These are phyloP conservation scores for Penicillium sp. DNA, from an alignment of 2,329 filamentous ascomycete genomes.

Conservation along the genomic window DNA sequence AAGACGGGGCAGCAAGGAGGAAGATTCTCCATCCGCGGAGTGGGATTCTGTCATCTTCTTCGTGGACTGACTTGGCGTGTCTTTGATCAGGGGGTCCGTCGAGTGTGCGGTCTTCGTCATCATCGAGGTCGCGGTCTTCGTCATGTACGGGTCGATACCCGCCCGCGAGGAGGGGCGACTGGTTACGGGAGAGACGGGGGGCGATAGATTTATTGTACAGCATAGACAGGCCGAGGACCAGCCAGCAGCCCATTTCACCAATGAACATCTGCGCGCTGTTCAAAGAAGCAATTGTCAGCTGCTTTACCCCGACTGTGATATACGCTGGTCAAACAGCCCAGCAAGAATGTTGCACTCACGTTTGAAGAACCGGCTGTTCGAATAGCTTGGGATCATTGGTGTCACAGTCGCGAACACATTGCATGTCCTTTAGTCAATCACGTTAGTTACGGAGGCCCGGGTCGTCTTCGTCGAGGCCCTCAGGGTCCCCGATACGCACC, in stretches of 20 bases:
- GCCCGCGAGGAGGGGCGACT: constrained; percentile 48
- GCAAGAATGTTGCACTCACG: constrained; percentile 48
- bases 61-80: constrained; percentile 57
- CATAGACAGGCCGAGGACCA: constrained; percentile 75
- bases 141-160: constrained; percentile 70
- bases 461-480: background rate
- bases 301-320: background rate
- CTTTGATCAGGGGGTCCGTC: constrained; percentile 45
- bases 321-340: background rate
- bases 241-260: constrained; percentile 94
- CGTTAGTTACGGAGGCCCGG: constrained; percentile 11
- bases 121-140: constrained; percentile 51
- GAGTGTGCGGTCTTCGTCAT: constrained; percentile 51
- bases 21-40: constrained; percentile 73
- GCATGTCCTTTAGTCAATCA: constrained; percentile 69
- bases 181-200: constrained; percentile 40
- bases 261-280: constrained; percentile 87
- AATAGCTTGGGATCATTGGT: constrained; percentile 71
- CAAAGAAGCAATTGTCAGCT: constrained; percentile 5
- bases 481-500: constrained; percentile 54
- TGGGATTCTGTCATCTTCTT: constrained; percentile 60
- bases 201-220: constrained; percentile 65
- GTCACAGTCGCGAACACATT: constrained; percentile 92
- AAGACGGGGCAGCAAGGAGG: constrained; percentile 80
- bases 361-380: constrained; percentile 95